These are phyloP conservation scores for Amyloporia xantha DNA, from an alignment of 768 basidiomycete genomes.

Conservation along the genomic window DNA sequence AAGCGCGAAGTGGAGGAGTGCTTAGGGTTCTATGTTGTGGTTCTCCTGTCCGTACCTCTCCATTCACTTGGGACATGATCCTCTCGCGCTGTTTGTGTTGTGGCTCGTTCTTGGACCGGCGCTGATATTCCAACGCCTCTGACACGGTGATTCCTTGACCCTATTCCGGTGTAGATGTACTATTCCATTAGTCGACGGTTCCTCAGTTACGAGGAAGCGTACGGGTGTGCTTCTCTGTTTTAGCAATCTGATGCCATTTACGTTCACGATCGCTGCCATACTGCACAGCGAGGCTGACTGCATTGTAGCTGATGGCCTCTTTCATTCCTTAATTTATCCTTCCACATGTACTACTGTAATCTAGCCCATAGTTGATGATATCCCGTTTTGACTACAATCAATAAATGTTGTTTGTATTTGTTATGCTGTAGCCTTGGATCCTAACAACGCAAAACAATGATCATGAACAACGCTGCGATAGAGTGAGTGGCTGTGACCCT, in stretches of 20 bases:
- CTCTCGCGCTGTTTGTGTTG: conserved; percentile 1
- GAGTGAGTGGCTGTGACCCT: conserved; percentile 4
- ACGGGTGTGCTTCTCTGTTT: conserved; percentile 5
- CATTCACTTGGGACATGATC: conserved; percentile 1
- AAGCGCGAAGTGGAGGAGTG: neutral
- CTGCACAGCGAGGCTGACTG: neutral
- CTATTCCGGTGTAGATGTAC: conserved; percentile 9
- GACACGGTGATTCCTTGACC: neutral
- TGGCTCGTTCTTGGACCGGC: neutral
- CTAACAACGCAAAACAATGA: conserved; percentile 14
- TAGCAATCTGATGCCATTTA: conserved; percentile 5
- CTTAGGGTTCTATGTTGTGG: conserved; percentile 1
- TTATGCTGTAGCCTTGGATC: conserved; percentile 14
- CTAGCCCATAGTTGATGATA: conserved; percentile 3
- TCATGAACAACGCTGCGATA: neutral
- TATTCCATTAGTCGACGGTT: conserved; percentile 8
- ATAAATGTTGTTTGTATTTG: conserved; percentile 12
- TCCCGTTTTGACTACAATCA: neutral
- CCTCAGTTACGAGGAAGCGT: conserved; percentile 5
- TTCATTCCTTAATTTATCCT: neutral
- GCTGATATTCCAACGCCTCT: neutral
- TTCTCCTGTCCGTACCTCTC: conserved; percentile 2
- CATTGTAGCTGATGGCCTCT: neutral
- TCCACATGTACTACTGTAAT: conserved; percentile 5
- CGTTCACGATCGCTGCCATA: neutral